These are phyloP conservation scores for Suhomyces prunicola DNA, from an alignment of 805 yeast species.

Conservation along the genomic window DNA sequence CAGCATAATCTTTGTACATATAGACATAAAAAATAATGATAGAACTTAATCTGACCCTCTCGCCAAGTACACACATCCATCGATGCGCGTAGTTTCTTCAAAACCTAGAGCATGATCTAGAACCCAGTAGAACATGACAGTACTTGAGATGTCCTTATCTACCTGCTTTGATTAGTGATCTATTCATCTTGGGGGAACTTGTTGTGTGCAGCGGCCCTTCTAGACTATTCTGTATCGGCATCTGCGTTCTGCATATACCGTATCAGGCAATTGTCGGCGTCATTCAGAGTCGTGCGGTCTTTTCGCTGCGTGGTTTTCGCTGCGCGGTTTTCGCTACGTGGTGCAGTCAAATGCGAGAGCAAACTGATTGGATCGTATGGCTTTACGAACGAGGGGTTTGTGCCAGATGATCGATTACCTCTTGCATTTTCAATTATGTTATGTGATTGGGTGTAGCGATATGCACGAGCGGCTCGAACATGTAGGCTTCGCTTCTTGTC, in stretches of 20 bases:
- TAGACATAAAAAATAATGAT: conserved; percentile 2
- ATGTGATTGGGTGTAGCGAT: not conserved
- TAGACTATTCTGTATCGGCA: not conserved
- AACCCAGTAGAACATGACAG: not conserved
- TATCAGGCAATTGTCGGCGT: not conserved
- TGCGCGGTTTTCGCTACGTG: not conserved
- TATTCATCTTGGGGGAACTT: not conserved
- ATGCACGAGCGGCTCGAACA: not conserved
- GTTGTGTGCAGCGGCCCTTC: not conserved
- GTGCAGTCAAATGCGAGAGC: not conserved
- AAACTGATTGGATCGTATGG: not conserved
- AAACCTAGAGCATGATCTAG: not conserved
- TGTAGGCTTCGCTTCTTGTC: not conserved
- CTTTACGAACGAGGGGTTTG: not conserved
- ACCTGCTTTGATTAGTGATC: not conserved
- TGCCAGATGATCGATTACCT: not conserved
- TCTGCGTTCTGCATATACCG: not conserved
- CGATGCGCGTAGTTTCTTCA: not conserved
- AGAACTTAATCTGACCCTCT: not conserved
- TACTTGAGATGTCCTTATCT: not conserved
- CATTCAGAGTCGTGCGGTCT: not conserved
- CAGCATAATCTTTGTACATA: conserved; percentile 2
- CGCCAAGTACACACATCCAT: not conserved
- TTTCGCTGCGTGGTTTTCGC: not conserved
- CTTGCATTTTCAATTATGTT: not conserved